Evolutionary conservation across 2,329 filamentous ascomycete genomes (phyloP), one percentile per base, ranked within the genome.

Genomic region (Aspergillus sp.): DNA sequence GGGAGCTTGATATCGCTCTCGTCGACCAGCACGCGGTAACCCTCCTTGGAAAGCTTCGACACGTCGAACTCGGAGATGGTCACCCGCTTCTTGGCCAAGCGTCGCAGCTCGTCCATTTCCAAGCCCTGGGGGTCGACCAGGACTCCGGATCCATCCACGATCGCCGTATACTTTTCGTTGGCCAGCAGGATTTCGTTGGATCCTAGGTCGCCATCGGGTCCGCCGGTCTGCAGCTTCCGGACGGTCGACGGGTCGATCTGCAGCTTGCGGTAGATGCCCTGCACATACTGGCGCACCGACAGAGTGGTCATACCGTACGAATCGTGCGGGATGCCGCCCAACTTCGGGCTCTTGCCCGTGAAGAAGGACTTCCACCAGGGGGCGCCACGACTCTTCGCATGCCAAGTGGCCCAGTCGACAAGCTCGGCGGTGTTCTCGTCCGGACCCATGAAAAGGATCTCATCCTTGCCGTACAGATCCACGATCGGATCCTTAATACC

Each of bases 361-460:
- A 98, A 98, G 80, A 98, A 98, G 0, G 93, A 98, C 77, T 98
- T 98, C 93, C 93, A 98, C 88, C 91, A 98, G 29, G 89, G 88
- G 4, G 93, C 93, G 41, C 89, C 89, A 58, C 93, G 83, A 51
- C 75, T 74, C 44, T 88, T 82, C 50, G 93, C 93, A 68, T 98
- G 93, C 68, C 93, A 85, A 1, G 93, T 98, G n/a, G 93, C 93
- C 93, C 93, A 98, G 70, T 98, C 83, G 44, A 98, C 93, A 32
- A 98, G 78, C 61, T 95, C 88, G 26, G 93, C 93, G 1, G 93
- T 98, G 73, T 98, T 98, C 81, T 98, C 93, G 57, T 98, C 93
- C 0, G 93, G 93, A 32, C 93, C 93, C 88, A 98, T 87, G 77
- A 98, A 98, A 26, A 98, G 75, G 52, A 98, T 98, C 70, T 98